Evolutionary conservation across 176 grass and related monocot species (phyloP).

Genomic region (Cenchrus purpureus): DNA sequence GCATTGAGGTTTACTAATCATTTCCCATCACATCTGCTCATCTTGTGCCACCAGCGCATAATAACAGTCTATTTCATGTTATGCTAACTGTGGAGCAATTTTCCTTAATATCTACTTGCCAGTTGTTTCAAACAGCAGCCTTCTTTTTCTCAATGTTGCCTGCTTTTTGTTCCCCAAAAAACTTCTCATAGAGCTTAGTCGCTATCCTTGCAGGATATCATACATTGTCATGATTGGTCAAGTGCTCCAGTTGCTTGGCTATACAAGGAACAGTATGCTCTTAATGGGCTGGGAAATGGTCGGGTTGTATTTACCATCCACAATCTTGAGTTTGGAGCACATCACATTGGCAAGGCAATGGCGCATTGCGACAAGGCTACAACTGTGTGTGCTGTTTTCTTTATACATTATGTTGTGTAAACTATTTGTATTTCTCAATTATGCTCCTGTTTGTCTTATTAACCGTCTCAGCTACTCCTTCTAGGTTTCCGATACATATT

Average conservation of each 20-base stretch:
- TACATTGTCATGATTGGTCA: slow-evolving; percentile 99
- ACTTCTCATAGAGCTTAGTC: not conserved
- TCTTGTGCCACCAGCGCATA: not conserved
- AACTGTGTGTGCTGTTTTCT: slow-evolving; percentile 66
- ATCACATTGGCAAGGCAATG: slow-evolving; percentile 91
- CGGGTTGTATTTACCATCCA: slow-evolving; percentile 96
- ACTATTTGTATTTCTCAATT: slow-evolving; percentile 21
- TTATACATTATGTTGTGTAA: slow-evolving; percentile 10
- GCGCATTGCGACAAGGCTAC: slow-evolving; percentile 80
- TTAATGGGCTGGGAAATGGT: slow-evolving; percentile 65
- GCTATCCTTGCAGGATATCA: slow-evolving; percentile 74
- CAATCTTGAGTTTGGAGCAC: slow-evolving; percentile 91
- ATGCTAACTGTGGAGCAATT: not conserved
- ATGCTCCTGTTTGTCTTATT: slow-evolving; percentile 19
- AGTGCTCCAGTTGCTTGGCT: slow-evolving; percentile 95
- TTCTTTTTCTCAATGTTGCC: slow-evolving; percentile 11
- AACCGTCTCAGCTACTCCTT: slow-evolving; percentile 28
- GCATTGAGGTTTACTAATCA: not conserved
- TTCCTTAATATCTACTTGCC: not conserved
- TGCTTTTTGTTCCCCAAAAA: not conserved
- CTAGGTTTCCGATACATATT: slow-evolving; percentile 88
- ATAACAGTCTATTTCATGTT: not conserved
- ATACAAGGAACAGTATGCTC: slow-evolving; percentile 85
- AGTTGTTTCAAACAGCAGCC: not conserved
- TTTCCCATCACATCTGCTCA: not conserved